phyloP scores from a whole-genome alignment of 2,329 filamentous ascomycete species.

The Penicillium brevicompactum region DNA sequence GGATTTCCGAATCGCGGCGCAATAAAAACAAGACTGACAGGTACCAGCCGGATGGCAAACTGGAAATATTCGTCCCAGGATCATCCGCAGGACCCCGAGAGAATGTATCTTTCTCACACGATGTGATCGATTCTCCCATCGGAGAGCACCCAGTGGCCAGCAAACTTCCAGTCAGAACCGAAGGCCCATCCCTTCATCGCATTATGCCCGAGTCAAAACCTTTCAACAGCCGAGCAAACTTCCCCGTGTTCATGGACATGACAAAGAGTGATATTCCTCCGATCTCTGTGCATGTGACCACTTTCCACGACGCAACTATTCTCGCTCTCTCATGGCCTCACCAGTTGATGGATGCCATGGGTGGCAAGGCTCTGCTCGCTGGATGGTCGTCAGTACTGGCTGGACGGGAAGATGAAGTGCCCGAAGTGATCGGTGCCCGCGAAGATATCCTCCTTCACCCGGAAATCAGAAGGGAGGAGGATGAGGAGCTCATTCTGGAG shows the following conservation, averaged over 20 bases:
- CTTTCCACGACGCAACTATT: slow-evolving; percentile 15
- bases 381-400: slow-evolving; percentile 14
- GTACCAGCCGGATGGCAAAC: slow-evolving; percentile 5
- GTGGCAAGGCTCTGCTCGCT: slow-evolving; percentile 5
- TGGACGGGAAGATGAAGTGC: slow-evolving; percentile 7
- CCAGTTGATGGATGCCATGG: slow-evolving; percentile 15
- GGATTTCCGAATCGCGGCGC: not conserved
- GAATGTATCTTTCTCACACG: slow-evolving; percentile 15
- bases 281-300: slow-evolving; percentile 12
- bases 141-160: slow-evolving; percentile 9
- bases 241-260: slow-evolving; percentile 11
- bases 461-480: not conserved
- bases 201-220: slow-evolving; percentile 7
- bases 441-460: slow-evolving; percentile 10
- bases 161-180: slow-evolving; percentile 6
- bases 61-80: slow-evolving; percentile 6
- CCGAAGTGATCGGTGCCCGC: slow-evolving; percentile 6
- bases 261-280: slow-evolving; percentile 1
- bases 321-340: slow-evolving; percentile 14
- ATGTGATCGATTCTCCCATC: slow-evolving; percentile 8
- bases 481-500: slow-evolving; percentile 7
- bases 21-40: not conserved
- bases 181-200: slow-evolving; percentile 9
- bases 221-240: slow-evolving; percentile 8
- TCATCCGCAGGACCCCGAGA: not conserved